A percentile compares a stretch with the other conserved stretches of the same genome.
These are phyloP conservation scores for Starmerella geochares DNA, from an alignment of 805 yeast genomes.

Conservation along the genomic window DNA sequence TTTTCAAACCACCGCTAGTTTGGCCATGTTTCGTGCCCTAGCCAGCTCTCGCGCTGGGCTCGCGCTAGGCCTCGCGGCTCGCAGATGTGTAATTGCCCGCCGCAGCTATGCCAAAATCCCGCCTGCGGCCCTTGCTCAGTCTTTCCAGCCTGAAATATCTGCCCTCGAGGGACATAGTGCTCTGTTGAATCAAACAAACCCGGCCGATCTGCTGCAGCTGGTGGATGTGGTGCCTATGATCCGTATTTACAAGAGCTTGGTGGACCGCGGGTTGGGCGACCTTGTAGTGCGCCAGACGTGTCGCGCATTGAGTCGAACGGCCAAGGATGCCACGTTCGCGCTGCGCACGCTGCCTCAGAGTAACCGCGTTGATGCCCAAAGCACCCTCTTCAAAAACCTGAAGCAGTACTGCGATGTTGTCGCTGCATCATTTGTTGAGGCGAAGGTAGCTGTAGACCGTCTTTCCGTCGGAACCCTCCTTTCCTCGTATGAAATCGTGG, in stretches of 20 bases:
- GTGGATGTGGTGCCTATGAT: conserved; percentile 24
- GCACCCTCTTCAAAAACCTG: conserved; percentile 9
- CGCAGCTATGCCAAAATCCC: conserved; percentile 3
- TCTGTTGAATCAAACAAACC: conserved; percentile 24
- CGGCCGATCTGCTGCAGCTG: conserved; percentile 15
- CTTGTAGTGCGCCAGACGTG: conserved; percentile 9
- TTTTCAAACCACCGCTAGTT: neutral
- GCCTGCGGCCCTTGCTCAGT: neutral
- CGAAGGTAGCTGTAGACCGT: conserved; percentile 4
- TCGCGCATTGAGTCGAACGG: conserved; percentile 21
- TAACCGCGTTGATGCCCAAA: conserved; percentile 6
- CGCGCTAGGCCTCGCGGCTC: neutral
- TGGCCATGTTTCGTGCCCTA: neutral
- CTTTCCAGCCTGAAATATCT: conserved; percentile 13
- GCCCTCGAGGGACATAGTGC: conserved; percentile 17
- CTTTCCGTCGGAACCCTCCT: conserved; percentile 16
- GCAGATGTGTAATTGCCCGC: neutral
- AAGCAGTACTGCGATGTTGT: conserved; percentile 15
- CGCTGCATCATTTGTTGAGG: conserved; percentile 9
- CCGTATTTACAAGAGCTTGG: conserved; percentile 12
- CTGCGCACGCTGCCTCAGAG: conserved; percentile 16
- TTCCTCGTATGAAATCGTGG: conserved; percentile 19
- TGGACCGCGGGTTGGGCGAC: conserved; percentile 5
- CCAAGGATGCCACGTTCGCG: conserved; percentile 19
- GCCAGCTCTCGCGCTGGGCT: neutral